These are phyloP conservation scores for Lentinula guzmanii DNA, from an alignment of 768 basidiomycete genomes.

Conservation along the genomic window DNA sequence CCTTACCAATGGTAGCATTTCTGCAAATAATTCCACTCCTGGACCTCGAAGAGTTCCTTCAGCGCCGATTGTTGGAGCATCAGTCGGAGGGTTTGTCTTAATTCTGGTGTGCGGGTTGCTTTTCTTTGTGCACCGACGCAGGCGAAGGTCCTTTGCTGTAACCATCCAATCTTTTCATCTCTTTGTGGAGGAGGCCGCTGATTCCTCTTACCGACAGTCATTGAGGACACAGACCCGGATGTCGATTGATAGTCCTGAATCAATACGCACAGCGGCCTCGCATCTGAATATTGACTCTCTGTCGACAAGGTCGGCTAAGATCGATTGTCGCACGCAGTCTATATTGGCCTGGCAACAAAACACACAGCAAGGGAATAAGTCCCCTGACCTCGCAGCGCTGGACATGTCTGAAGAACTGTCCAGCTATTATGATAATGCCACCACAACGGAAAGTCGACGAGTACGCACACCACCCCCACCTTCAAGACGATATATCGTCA, in stretches of 20 bases:
- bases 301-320: background rate
- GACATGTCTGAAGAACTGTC: slow-evolving; percentile 24
- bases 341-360: slow-evolving; percentile 24
- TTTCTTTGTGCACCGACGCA: slow-evolving; percentile 1
- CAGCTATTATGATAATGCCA: slow-evolving; percentile 25
- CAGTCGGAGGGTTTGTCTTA: slow-evolving; percentile 19
- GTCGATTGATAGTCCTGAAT: background rate
- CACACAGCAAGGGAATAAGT: slow-evolving; percentile 19
- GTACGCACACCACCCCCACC: slow-evolving; percentile 16
- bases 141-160: background rate
- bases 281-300: background rate
- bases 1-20: background rate
- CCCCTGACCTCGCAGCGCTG: slow-evolving; percentile 14
- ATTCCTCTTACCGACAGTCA: slow-evolving; percentile 11
- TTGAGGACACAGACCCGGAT: slow-evolving; percentile 7
- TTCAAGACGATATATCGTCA: slow-evolving; percentile 24
- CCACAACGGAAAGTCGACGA: slow-evolving; percentile 13
- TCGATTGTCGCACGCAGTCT: slow-evolving; percentile 13
- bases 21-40: background rate
- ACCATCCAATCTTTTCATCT: background rate
- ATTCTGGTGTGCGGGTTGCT: slow-evolving; percentile 17
- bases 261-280: background rate
- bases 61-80: slow-evolving; percentile 20
- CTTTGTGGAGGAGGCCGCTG: background rate
- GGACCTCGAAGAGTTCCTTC: background rate